Evolutionary conservation across 140 eudicot species (phyloP), one percentile per base, ranked within the genome.

Genomic region (Bidens hawaiensis): DNA sequence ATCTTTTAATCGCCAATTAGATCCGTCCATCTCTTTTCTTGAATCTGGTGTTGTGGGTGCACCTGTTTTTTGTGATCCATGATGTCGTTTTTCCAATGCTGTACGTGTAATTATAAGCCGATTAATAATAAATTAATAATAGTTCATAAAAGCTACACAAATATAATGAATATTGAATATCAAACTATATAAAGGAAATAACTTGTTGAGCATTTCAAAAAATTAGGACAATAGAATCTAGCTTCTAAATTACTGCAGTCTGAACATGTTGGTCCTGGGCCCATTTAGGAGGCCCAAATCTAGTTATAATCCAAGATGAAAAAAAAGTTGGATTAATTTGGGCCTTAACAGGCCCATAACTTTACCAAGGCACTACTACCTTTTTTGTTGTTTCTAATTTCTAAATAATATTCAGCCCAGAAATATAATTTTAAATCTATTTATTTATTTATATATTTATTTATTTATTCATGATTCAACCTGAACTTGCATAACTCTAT

Each of bases 51-150:
- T 21, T 72, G 56, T 22, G 56, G 30, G 56, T 10, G 16, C 15
- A 23, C n/a, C 5, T 5, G 30, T 22, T 11, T 23, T 77, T 54
- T 48, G 30, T 27, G 85, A 57, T 65, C 72, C 81, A 43, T 57
- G 63, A 6, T 41, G 69, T 23, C 82, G 76, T 74, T 76, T 85
- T 64, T 70, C 77, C 43, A 68, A 79, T 36, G 78, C 89, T 85
- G 82, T 61, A 50, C 70, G 46, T 19, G 41, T 34, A 51, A 41
- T 22, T n/a, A 54, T 27, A 64, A 53, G 55, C 13, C 14, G 21
- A 31, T 40, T 27, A 58, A 68, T 56, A 48, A n/a, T 17, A 33
- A 34, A 27, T n/a, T n/a, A n/a, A n/a, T n/a, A n/a, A n/a, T 0
- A 15, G 22, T 30, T 10, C 6, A 21, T 24, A 19, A 49, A 50